Percentiles rank a stretch among this genome's conserved stretches.
Conservation (phyloP, 116 monocot species). For the Papilionanthe hybrid region DNA sequence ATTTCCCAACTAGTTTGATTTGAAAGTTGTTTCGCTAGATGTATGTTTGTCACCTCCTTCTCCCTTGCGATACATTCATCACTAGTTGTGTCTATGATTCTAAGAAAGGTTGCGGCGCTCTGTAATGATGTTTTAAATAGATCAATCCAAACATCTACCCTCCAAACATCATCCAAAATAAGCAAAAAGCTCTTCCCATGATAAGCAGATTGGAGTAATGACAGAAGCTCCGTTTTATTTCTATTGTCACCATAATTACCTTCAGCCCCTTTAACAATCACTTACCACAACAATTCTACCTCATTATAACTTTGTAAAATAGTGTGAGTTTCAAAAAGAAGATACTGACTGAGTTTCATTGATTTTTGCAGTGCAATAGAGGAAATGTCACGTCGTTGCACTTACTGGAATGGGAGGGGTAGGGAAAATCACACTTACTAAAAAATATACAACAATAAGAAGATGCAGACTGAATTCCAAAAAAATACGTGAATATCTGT, state of each 20-base stretch:
- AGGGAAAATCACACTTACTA: conserved; percentile 44
- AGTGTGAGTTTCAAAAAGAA: too few species aligned
- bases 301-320: conserved; percentile 11
- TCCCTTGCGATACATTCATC: conserved; percentile 15
- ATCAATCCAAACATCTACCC: conserved; percentile 20
- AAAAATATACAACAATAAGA: conserved; percentile 21
- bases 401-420: conserved; percentile 42
- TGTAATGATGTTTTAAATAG: conserved; percentile 19
- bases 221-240: conserved; percentile 10
- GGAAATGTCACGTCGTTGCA: conserved; percentile 12
- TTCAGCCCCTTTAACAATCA: conserved; percentile 10
- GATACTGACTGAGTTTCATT: conserved; percentile 2
- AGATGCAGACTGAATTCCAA: conserved; percentile 2
- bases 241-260: conserved; percentile 3
- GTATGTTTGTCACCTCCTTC: conserved; percentile 15
- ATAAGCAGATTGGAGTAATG: background rate
- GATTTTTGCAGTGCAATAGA: background rate
- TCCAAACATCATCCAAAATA: conserved; percentile 45
- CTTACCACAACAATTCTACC: conserved; percentile 20
- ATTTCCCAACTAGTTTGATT: background rate
- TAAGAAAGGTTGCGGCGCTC: conserved; percentile 11
- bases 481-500: conserved; percentile 34
- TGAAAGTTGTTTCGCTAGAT: conserved; percentile 4
- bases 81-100: conserved; percentile 44
- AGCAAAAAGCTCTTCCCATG: conserved; percentile 30